phyloP scores from a whole-genome alignment of 352 stramenopile species.

The Phytophthora colocasiae region DNA sequence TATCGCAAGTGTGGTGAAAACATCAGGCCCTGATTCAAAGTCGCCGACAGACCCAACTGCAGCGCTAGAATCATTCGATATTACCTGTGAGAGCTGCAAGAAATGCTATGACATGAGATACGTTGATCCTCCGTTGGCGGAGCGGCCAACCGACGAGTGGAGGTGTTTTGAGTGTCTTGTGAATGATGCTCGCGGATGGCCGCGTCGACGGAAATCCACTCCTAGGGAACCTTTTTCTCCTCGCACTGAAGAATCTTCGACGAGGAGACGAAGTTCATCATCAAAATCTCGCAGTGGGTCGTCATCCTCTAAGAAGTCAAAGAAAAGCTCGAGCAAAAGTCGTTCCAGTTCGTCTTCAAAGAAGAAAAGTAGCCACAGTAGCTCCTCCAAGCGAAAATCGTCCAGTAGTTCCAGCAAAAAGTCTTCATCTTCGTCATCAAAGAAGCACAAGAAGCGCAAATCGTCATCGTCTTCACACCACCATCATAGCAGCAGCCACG shows the following conservation, averaged over 20 bases:
- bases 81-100: slow-evolving; percentile 80
- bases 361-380: slow-evolving; percentile 56
- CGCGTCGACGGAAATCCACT: slow-evolving; percentile 54
- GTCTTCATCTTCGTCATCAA: slow-evolving; percentile 60
- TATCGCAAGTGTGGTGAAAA: not conserved
- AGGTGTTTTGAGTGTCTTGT: slow-evolving; percentile 90
- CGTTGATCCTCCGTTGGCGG: slow-evolving; percentile 78
- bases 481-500: slow-evolving; percentile 57
- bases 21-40: slow-evolving; percentile 12
- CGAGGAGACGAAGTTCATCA: slow-evolving; percentile 48
- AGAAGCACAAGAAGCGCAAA: slow-evolving; percentile 78
- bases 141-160: slow-evolving; percentile 81
- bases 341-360: slow-evolving; percentile 48
- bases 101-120: slow-evolving; percentile 88
- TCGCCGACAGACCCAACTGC: slow-evolving; percentile 38
- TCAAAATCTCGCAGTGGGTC: slow-evolving; percentile 51
- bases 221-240: slow-evolving; percentile 40
- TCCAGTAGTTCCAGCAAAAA: slow-evolving; percentile 61
- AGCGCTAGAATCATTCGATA: slow-evolving; percentile 68
- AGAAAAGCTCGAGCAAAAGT: slow-evolving; percentile 48
- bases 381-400: slow-evolving; percentile 51
- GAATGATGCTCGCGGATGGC: slow-evolving; percentile 86
- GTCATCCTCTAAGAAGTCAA: slow-evolving; percentile 53
- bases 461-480: slow-evolving; percentile 69
- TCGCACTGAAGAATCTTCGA: slow-evolving; percentile 28